These are phyloP conservation scores for Aspergillus ochraceoroseus DNA, from an alignment of 2,329 filamentous ascomycete species.

Conservation along the genomic window DNA sequence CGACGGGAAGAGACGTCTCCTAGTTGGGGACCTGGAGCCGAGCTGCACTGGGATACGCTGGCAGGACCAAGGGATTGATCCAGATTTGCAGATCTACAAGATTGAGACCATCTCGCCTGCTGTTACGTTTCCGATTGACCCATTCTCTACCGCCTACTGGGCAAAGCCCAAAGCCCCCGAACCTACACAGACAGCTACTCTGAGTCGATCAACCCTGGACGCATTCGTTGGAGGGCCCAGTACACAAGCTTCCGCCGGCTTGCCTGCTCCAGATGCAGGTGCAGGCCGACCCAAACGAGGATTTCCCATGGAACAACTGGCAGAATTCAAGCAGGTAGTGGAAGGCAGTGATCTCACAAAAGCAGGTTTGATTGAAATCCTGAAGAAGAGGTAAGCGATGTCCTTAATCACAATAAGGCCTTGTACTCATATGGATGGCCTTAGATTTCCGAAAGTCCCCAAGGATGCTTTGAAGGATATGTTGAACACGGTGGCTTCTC, in stretches of 20 bases:
- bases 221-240: slow-evolving; percentile 22
- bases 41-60: slow-evolving; percentile 78
- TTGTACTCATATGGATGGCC: slow-evolving; percentile 4
- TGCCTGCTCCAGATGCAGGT: slow-evolving; percentile 10
- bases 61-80: slow-evolving; percentile 54
- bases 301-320: slow-evolving; percentile 57
- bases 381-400: slow-evolving; percentile 60
- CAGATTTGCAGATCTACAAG: slow-evolving; percentile 56
- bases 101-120: slow-evolving; percentile 67
- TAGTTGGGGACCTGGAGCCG: slow-evolving; percentile 66
- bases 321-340: slow-evolving; percentile 66
- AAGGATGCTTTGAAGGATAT: slow-evolving; percentile 68
- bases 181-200: slow-evolving; percentile 18
- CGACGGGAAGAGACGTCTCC: slow-evolving; percentile 53
- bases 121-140: slow-evolving; percentile 64
- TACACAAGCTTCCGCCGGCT: slow-evolving; percentile 7
- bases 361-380: slow-evolving; percentile 65
- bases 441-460: slow-evolving; percentile 62
- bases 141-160: slow-evolving; percentile 83
- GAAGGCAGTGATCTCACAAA: slow-evolving; percentile 68
- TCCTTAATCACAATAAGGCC: not conserved
- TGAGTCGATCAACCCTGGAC: slow-evolving; percentile 21
- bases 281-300: slow-evolving; percentile 35
- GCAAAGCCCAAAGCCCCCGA: slow-evolving; percentile 31
- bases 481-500: slow-evolving; percentile 59